Evolutionary conservation across 371 early-diverging fungal species (phyloP).

Genomic region (Caulochytrium protostelioides): DNA sequence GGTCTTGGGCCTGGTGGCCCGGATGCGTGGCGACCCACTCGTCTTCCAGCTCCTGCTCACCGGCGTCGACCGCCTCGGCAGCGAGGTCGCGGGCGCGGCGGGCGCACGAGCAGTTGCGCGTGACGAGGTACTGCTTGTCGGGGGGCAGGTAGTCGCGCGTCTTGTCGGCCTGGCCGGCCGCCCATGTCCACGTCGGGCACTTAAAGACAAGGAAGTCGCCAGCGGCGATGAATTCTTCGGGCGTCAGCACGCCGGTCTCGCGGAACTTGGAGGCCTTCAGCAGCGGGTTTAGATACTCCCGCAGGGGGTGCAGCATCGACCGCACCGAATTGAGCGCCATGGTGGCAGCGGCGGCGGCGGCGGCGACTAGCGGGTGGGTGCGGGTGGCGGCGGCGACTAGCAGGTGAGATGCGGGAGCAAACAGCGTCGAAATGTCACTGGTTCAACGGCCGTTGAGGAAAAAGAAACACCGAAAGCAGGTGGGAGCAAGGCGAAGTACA

Average conservation of each 20-base stretch:
- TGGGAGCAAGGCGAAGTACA: no score
- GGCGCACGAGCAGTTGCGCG: constrained; percentile 84
- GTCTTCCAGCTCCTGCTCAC: constrained; percentile 16
- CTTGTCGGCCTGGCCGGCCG: constrained; percentile 56
- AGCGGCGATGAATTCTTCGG: constrained; percentile 91
- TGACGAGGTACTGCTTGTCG: constrained; percentile 86
- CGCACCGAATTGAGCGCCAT: constrained; percentile 25
- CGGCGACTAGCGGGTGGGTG: no score
- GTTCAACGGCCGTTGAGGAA: no score
- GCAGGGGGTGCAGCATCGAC: constrained; percentile 45
- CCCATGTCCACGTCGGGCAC: constrained; percentile 97
- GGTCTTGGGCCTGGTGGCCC: constrained; percentile 9
- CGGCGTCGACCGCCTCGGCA: constrained; percentile 24
- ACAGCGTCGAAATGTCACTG: no score
- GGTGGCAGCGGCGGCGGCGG: constrained; percentile 3
- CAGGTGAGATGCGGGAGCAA: no score
- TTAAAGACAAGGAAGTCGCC: constrained; percentile 93
- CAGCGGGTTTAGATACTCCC: constrained; percentile 81
- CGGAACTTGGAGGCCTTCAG: constrained; percentile 83
- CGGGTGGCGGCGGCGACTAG: no score
- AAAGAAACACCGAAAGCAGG: no score
- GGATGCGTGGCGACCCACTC: constrained; percentile 68
- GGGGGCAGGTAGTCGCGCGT: constrained; percentile 68
- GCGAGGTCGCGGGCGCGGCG: constrained; percentile 39
- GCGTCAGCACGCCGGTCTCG: constrained; percentile 72